Evolutionary conservation across 441 rosid genomes (phyloP).

Genomic region (Eutrema salsugineum): DNA sequence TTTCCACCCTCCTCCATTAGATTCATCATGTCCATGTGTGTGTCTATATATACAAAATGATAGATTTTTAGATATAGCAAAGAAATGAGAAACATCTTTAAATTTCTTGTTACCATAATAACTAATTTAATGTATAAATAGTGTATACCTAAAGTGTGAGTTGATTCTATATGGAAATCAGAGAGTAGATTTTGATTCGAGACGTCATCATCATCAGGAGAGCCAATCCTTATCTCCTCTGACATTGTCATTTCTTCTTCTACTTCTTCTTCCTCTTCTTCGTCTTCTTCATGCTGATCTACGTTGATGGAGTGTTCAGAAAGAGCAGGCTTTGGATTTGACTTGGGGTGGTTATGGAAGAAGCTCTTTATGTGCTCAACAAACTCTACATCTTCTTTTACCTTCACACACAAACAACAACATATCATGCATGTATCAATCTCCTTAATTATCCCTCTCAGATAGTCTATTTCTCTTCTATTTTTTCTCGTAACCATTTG

Average conservation of each 20-base stretch:
- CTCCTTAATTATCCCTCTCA: neutral
- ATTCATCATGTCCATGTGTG: constrained; percentile 32
- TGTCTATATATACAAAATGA: constrained; percentile 1
- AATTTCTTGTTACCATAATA: neutral
- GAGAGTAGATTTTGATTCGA: constrained; percentile 29
- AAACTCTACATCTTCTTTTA: constrained; percentile 54
- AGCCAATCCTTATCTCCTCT: constrained; percentile 30
- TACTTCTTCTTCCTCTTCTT: constrained; percentile 19
- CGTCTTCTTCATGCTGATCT: constrained; percentile 44
- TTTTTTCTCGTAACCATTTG: neutral
- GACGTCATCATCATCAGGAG: constrained; percentile 30
- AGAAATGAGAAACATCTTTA: neutral
- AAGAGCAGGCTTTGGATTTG: constrained; percentile 66
- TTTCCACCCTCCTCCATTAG: constrained; percentile 77
- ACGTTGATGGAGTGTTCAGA: constrained; percentile 80
- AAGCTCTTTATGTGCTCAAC: constrained; percentile 53
- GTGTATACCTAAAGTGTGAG: constrained; percentile 16
- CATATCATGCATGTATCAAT: neutral
- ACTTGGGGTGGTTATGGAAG: constrained; percentile 48
- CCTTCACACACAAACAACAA: constrained; percentile 33
- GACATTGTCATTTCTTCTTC: constrained; percentile 33
- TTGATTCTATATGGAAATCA: constrained; percentile 22
- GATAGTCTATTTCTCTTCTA: neutral
- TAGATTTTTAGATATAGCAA: neutral
- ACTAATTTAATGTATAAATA: neutral